Base-by-base conservation (phyloP, 2,329 filamentous ascomycete genomes). In the Penicillium brasilianum region DNA sequence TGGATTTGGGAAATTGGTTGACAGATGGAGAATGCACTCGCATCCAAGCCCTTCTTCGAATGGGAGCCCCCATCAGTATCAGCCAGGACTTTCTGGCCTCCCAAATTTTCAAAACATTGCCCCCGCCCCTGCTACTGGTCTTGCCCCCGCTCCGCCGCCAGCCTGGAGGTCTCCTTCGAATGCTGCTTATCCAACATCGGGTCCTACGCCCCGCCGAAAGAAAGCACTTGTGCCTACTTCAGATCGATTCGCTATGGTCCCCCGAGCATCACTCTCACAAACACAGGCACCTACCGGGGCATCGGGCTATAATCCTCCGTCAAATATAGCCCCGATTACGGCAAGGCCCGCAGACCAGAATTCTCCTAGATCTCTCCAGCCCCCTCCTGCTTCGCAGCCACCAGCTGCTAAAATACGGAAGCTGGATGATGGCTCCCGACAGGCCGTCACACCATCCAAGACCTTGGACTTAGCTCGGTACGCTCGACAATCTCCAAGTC, bases 401-500 rank as follows among this genome's bases (percentile, higher is more conserved):
- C 57, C 56, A 8, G 13, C 57, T 41, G 39, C 57, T 20, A 59
- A 59, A n/a, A 30, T 28, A 16, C 57, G 37, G 28, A 52, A 53
- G 34, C 20, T 59, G 16, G 14, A 49, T 18, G 20, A 54, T 54
- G 30, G 50, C 49, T 48, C 50, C 5, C 22, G 28, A 14, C 50
- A 55, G 6, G n/a, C 11, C 3, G 36, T 59, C 14, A 22, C 44
- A 11, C 20, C 52, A 57, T 16, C 56, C 30, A 22, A 16, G n/a
- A 43, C 41, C 28, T n/a, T 36, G n/a, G 58, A 58, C 10, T 25
- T 66, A 22, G 36, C 50, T 5, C 39, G 55, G 8, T 66, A 58
- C 49, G 58, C 58, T 7, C 67, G 59, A 36, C 39, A 51, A 13
- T 61, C 62, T 4, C 50, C 57, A 44, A 57, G 55, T 59, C 37